Evolutionary conservation across 305 asterid genomes (phyloP).

Genomic region (Fraxinus platypoda): DNA sequence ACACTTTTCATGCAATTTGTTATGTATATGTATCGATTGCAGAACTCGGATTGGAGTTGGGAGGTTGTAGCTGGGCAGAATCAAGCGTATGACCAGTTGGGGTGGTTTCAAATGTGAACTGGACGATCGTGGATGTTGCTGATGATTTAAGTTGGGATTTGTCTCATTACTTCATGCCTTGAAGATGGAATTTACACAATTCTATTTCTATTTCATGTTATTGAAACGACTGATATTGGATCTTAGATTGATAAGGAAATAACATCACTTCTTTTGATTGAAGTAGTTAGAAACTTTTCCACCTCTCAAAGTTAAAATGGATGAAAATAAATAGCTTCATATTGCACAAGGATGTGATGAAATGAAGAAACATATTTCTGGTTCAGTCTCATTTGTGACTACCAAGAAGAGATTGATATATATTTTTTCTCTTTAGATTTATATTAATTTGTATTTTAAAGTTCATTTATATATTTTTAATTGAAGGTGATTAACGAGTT

Average conservation of each 20-base stretch:
- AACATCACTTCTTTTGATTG: neutral
- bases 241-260: neutral
- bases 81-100: constrained; percentile 24
- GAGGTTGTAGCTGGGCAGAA: neutral
- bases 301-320: neutral
- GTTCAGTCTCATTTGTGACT: neutral
- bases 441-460: no score
- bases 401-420: neutral
- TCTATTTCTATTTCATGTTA: neutral
- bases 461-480: neutral
- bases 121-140: constrained; percentile 73
- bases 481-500: neutral
- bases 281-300: neutral
- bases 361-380: neutral
- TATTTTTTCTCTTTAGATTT: neutral
- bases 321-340: neutral
- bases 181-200: neutral
- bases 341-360: neutral
- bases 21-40: no score
- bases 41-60: no score
- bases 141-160: constrained; percentile 84
- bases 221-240: neutral
- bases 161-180: constrained; percentile 54
- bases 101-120: constrained; percentile 73
- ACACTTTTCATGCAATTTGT: no score